These are phyloP conservation scores for Lumnitzera racemosa DNA, from an alignment of 345 rosid species.

Conservation along the genomic window DNA sequence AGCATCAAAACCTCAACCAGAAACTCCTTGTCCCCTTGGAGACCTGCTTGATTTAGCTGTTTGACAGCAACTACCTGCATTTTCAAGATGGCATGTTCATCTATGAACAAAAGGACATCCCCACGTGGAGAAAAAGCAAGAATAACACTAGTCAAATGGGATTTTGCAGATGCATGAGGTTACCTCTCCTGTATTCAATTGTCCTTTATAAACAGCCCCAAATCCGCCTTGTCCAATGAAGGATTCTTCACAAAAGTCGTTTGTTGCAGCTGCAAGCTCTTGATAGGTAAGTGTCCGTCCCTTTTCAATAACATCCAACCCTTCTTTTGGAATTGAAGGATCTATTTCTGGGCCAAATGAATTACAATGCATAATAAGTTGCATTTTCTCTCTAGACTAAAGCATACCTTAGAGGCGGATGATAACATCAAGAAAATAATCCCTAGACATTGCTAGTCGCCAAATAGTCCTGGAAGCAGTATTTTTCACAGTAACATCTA, in stretches of 20 bases:
- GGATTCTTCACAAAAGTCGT: slow-evolving; percentile 31
- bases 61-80: slow-evolving; percentile 64
- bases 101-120: neutral
- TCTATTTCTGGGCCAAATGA: neutral
- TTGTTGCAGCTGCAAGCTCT: slow-evolving; percentile 61
- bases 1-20: slow-evolving; percentile 89
- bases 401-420: no score
- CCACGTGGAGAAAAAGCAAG: neutral
- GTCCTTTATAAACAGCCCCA: slow-evolving; percentile 61
- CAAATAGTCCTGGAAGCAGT: no score
- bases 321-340: slow-evolving; percentile 9
- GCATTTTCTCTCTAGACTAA: no score
- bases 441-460: no score
- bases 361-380: no score
- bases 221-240: slow-evolving; percentile 81
- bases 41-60: slow-evolving; percentile 45
- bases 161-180: neutral
- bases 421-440: no score
- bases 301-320: neutral
- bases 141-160: no score
- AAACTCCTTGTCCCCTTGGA: slow-evolving; percentile 81
- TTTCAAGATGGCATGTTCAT: neutral
- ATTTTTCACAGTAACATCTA: no score
- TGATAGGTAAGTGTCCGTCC: slow-evolving; percentile 36
- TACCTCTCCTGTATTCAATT: slow-evolving; percentile 52